phyloP scores from a whole-genome alignment of 2,329 filamentous ascomycete genomes.

The Trichoderma brevicompactum region DNA sequence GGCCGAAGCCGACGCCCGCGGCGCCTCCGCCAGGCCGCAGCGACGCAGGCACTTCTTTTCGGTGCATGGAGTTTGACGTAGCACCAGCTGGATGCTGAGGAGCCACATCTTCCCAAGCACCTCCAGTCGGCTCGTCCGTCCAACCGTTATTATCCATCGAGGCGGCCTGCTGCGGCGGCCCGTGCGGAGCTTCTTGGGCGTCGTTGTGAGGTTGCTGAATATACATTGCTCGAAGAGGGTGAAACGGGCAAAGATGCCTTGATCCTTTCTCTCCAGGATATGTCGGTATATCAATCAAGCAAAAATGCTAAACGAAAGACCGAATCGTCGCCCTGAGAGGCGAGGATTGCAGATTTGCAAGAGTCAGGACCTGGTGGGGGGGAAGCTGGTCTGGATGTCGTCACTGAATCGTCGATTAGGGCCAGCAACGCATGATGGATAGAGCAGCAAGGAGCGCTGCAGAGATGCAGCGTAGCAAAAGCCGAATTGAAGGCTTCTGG shows the following conservation, averaged over 20 bases:
- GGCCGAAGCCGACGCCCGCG: conserved; percentile 19
- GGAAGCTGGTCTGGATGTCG: conserved; percentile 13
- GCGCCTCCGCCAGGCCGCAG: conserved; percentile 41
- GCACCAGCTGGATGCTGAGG: conserved; percentile 13
- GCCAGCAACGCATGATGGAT: conserved; percentile 20
- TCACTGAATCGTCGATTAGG: conserved; percentile 20
- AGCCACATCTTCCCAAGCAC: conserved; percentile 25
- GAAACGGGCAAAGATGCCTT: background rate
- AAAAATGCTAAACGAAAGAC: background rate
- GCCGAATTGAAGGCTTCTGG: background rate
- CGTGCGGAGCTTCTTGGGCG: conserved; percentile 5
- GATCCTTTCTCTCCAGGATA: background rate
- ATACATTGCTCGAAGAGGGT: conserved; percentile 1
- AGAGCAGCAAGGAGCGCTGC: background rate
- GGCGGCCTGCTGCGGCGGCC: background rate
- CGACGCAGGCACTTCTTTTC: conserved; percentile 38
- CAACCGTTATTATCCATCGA: conserved; percentile 7
- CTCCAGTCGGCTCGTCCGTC: conserved; percentile 23
- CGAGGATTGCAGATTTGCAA: background rate
- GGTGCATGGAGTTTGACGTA: background rate
- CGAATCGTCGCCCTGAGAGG: background rate
- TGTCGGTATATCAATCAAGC: background rate
- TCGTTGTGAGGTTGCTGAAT: conserved; percentile 16
- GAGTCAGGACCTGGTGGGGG: background rate
- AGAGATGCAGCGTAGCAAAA: background rate